Evolutionary conservation across 352 stramenopile species (phyloP), one percentile per base, ranked within the genome.

Genomic region (Globisporangium mamillatum): DNA sequence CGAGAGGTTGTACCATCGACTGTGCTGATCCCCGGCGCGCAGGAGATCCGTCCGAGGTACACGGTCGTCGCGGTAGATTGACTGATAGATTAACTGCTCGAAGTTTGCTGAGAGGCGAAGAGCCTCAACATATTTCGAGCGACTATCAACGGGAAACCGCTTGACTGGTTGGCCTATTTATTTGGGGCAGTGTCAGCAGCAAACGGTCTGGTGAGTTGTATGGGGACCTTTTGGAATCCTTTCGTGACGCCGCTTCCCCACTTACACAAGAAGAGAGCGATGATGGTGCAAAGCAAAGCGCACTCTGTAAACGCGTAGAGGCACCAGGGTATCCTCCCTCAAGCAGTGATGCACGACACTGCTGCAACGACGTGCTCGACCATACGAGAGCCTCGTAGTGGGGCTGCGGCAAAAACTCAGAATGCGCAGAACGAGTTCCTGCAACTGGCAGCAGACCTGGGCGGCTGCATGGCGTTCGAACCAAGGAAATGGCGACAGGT

Each of bases 401-500:
- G 24, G 27, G n/a, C 27, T n/a, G 10, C 7, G 9, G 22, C 8
- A 22, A 41, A 44, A 24, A 16, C 22, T 25, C 61, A 60, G 22
- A 58, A 29, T 29, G 22, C 32, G 4, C 14, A 32, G 20, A 82
- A 77, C n/a, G 78, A 79, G 55, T 89, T 79, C 24, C 72, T 91
- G 65, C 75, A 69, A 18, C 68, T 91, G 55, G 81, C 80, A 25
- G 74, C 61, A 0, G 81, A 83, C 12, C 55, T 91, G 59, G 58
- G 79, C 63, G 54, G 58, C 22, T 91, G 83, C 70, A 81, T 79
- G 65, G 67, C 71, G 5, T 92, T 89, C 55, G 72, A 89, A 66
- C 81, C 83, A 54, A 86, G 79, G 67, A 77, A 77, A 64, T 92
- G 81, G 81, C 72, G 70, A 1, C 57, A 73, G 0, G 76, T 89